Percentiles rank a stretch among this genome's conserved stretches.
These are phyloP conservation scores for Xylaria scruposa DNA, from an alignment of 495 filamentous ascomycete species.

Conservation along the genomic window DNA sequence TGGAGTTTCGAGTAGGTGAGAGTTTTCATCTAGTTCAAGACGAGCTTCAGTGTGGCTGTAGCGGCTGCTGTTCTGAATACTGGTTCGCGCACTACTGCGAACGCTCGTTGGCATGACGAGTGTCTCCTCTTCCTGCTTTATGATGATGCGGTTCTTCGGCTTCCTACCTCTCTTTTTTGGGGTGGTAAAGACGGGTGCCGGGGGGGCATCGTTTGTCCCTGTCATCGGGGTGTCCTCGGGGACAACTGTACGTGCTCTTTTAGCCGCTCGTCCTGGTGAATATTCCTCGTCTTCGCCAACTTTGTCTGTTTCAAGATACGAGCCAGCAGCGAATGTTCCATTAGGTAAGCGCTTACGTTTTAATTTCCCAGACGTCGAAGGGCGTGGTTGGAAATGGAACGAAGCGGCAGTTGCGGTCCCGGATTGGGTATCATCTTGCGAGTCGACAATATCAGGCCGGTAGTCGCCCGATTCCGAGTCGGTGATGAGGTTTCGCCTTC, in stretches of 20 bases:
- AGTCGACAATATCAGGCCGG: slow-evolving; percentile 30
- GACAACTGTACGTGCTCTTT: slow-evolving; percentile 25
- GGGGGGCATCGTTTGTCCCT: slow-evolving; percentile 22
- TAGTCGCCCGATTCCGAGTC: slow-evolving; percentile 37
- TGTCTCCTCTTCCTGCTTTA: slow-evolving; percentile 16
- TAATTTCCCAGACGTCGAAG: slow-evolving; percentile 12
- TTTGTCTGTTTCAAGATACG: background rate
- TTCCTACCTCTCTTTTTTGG: slow-evolving; percentile 37
- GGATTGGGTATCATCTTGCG: slow-evolving; percentile 34
- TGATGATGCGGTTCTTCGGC: slow-evolving; percentile 35
- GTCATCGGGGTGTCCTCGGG: slow-evolving; percentile 30
- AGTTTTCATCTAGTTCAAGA: slow-evolving; percentile 33
- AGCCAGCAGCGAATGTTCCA: slow-evolving; percentile 25
- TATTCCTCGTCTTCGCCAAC: slow-evolving; percentile 14
- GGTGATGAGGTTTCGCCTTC: slow-evolving; percentile 31
- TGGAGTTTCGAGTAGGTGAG: slow-evolving; percentile 31
- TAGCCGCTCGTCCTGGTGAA: slow-evolving; percentile 4
- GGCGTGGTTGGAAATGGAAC: slow-evolving; percentile 24
- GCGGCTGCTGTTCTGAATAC: slow-evolving; percentile 23
- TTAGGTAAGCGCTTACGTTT: slow-evolving; percentile 34
- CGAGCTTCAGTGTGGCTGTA: slow-evolving; percentile 40
- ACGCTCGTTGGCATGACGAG: slow-evolving; percentile 24
- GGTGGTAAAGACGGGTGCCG: slow-evolving; percentile 1
- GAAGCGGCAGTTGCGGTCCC: slow-evolving; percentile 25
- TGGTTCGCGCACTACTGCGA: slow-evolving; percentile 26